Evolutionary conservation across 2,329 filamentous ascomycete genomes (phyloP).

Genomic region (Alternaria triticina): DNA sequence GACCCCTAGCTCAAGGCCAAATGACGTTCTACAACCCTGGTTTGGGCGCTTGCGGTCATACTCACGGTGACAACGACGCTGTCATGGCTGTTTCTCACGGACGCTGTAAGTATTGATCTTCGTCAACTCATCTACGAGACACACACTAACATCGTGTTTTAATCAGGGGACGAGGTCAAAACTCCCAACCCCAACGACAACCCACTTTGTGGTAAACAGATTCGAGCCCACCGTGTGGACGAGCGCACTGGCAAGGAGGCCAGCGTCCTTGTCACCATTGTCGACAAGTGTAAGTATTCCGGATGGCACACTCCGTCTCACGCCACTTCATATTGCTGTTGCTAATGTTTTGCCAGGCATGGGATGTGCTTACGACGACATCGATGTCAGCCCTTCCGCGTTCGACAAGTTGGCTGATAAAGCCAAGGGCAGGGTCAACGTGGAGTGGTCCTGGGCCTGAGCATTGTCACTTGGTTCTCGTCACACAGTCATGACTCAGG

Average conservation of each 20-base stretch:
- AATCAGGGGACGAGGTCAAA: slow-evolving; percentile 61
- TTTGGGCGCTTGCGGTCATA: slow-evolving; percentile 73
- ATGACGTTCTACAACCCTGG: slow-evolving; percentile 72
- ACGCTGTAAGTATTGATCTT: slow-evolving; percentile 52
- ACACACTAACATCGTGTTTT: not conserved
- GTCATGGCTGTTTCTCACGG: slow-evolving; percentile 71
- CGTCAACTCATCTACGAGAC: not conserved
- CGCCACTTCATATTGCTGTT: not conserved
- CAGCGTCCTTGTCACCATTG: slow-evolving; percentile 68
- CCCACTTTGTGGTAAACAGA: slow-evolving; percentile 69
- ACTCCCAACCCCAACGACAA: slow-evolving; percentile 65
- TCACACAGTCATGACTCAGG: not conserved
- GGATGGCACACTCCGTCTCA: not conserved
- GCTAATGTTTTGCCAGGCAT: slow-evolving; percentile 45
- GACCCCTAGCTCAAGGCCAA: slow-evolving; percentile 64
- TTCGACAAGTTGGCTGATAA: slow-evolving; percentile 57
- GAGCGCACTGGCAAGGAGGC: slow-evolving; percentile 51
- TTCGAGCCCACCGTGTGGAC: slow-evolving; percentile 64
- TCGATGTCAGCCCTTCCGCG: slow-evolving; percentile 58
- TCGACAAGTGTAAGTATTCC: slow-evolving; percentile 65
- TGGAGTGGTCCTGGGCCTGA: slow-evolving; percentile 60
- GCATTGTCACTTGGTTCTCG: slow-evolving; percentile 1
- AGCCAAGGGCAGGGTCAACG: slow-evolving; percentile 55
- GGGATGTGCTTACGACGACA: slow-evolving; percentile 56
- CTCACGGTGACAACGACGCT: slow-evolving; percentile 60